Conservation (phyloP, 371 early-diverging fungal species). For the Lichtheimia ramosa region DNA sequence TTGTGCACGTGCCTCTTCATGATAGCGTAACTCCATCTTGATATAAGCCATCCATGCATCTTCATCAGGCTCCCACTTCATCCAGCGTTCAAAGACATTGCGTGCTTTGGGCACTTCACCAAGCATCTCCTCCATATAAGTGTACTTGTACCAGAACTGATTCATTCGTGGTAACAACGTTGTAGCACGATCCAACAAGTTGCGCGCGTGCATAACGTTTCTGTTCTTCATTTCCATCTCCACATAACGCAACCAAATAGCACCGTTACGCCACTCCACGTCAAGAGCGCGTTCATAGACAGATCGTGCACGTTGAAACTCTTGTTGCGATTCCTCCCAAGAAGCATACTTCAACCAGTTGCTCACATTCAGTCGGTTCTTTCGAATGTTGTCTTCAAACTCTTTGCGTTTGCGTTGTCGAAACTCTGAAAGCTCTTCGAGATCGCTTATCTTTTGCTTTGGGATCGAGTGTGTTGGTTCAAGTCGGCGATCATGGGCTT, state of each 20-base stretch:
- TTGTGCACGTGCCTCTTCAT: conserved; percentile 83
- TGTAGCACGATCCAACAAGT: conserved; percentile 90
- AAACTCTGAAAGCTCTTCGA: conserved; percentile 91
- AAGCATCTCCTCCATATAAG: conserved; percentile 95
- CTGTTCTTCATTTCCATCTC: conserved; percentile 97
- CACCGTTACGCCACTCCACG: conserved; percentile 82
- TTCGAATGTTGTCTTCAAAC: conserved; percentile 90
- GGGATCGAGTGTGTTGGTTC: conserved; percentile 78
- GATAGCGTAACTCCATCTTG: conserved; percentile 90
- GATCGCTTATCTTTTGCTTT: conserved; percentile 88
- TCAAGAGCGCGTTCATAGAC: conserved; percentile 93
- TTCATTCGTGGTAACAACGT: conserved; percentile 91
- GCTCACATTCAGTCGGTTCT: conserved; percentile 82
- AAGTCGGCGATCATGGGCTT: conserved; percentile 85
- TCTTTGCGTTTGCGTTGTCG: conserved; percentile 87
- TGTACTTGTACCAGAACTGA: conserved; percentile 97
- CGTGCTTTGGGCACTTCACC: conserved; percentile 90
- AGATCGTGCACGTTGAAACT: conserved; percentile 85
- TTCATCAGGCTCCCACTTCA: conserved; percentile 96
- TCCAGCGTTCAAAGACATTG: conserved; percentile 97
- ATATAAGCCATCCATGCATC: conserved; percentile 94
- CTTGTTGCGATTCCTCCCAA: conserved; percentile 93
- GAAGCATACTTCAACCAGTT: conserved; percentile 94
- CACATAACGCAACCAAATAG: conserved; percentile 90
- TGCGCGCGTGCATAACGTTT: conserved; percentile 91